These are phyloP conservation scores for Sanghuangporus baumii DNA, from an alignment of 1,284 basidiomycete species.

Conservation along the genomic window DNA sequence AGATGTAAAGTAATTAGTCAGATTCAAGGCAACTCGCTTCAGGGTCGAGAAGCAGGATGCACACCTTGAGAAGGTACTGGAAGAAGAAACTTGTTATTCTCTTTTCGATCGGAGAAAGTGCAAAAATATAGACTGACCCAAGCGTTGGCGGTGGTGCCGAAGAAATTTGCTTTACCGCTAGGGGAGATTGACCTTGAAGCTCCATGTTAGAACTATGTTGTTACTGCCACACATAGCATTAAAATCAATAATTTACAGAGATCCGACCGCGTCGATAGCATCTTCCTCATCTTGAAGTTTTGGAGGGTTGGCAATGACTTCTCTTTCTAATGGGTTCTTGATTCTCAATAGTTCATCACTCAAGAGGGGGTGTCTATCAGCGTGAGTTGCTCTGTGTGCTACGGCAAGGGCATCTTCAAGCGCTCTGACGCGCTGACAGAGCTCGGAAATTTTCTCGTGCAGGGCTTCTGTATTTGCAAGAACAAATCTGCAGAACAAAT, in stretches of 20 bases:
- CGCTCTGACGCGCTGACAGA: slow-evolving; percentile 53
- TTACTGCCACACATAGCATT: neutral
- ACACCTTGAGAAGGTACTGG: slow-evolving; percentile 35
- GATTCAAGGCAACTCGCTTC: neutral
- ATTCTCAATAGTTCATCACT: slow-evolving; percentile 54
- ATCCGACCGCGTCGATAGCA: slow-evolving; percentile 56
- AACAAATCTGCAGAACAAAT: slow-evolving; percentile 43
- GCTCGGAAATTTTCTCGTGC: slow-evolving; percentile 58
- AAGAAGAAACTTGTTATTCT: slow-evolving; percentile 15
- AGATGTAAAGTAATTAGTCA: slow-evolving; percentile 11
- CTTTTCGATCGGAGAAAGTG: slow-evolving; percentile 6
- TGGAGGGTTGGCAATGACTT: slow-evolving; percentile 36
- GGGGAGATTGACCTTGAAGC: slow-evolving; percentile 49
- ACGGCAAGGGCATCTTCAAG: slow-evolving; percentile 58
- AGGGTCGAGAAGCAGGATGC: slow-evolving; percentile 11
- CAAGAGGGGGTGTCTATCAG: slow-evolving; percentile 49
- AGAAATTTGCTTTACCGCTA: slow-evolving; percentile 56
- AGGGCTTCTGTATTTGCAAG: slow-evolving; percentile 62
- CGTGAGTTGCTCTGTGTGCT: slow-evolving; percentile 41
- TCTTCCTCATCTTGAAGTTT: slow-evolving; percentile 42
- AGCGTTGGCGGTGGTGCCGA: slow-evolving; percentile 57
- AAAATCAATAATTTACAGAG: slow-evolving; percentile 40
- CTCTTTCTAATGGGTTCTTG: slow-evolving; percentile 58
- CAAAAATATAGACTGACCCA: slow-evolving; percentile 42
- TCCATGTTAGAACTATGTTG: neutral